Evolutionary conservation across 73 alveolate genomes (phyloP).

Genomic region (Paramecium sexaurelia): DNA sequence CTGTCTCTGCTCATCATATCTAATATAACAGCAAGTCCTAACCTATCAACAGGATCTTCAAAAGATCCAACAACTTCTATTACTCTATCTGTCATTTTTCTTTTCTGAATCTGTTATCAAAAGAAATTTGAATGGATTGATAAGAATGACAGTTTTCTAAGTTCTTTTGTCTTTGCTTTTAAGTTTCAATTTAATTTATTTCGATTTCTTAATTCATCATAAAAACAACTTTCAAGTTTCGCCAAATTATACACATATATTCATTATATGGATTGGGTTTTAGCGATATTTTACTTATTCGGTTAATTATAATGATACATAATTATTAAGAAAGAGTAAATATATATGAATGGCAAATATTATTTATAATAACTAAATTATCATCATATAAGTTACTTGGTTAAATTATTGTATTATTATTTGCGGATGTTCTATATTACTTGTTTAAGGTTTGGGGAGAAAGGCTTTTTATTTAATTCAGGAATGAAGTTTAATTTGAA

Average conservation of each 20-base stretch:
- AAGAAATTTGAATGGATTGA: constrained; percentile 1
- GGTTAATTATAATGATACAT: too few species aligned
- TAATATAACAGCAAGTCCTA: constrained; percentile 84
- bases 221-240: too few species aligned
- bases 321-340: too few species aligned
- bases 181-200: neutral
- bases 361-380: too few species aligned
- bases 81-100: constrained; percentile 56
- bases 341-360: too few species aligned
- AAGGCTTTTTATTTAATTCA: neutral
- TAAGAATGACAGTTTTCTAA: neutral
- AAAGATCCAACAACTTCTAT: constrained; percentile 55
- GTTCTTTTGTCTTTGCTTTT: neutral
- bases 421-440: too few species aligned
- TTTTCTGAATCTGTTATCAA: constrained; percentile 47
- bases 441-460: too few species aligned
- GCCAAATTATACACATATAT: too few species aligned
- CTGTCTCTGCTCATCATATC: constrained; percentile 85
- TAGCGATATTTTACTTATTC: too few species aligned
- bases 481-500: neutral
- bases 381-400: too few species aligned
- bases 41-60: constrained; percentile 63
- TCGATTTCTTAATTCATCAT: neutral
- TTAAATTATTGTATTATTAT: too few species aligned
- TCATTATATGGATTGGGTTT: too few species aligned